Base-by-base conservation (phyloP, 768 basidiomycete species). In the Suillus plorans region DNA sequence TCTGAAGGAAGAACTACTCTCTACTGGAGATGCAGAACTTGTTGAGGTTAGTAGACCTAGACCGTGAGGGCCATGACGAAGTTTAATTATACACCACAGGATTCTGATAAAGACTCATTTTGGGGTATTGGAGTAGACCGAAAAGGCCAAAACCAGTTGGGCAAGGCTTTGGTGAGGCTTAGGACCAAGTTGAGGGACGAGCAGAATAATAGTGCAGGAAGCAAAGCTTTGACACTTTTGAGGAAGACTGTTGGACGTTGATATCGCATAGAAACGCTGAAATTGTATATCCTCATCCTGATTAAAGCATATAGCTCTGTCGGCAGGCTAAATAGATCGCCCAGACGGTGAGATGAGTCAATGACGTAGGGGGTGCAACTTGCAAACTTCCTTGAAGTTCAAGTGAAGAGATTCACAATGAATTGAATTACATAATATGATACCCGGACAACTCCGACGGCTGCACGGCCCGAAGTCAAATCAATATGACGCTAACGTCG, bases 71-170 rank as follows among this genome's bases (percentile, higher is more conserved):
- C 68, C 64, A 47, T 55, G 39, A 39, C 16, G n/a, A 34, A 34
- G 50, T 65, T 9, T 25, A 81, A 65, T 71, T 2, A 41, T 41
- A 41, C 16, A 5, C 22, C 25, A 16, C 57, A 58, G 57, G 57
- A 58, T 41, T 58, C 57, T 13, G 57, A 58, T 58, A 58, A 41
- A 18, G 57, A 53, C 31, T 53, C 76, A 55, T 80, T 81, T 67
- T 82, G 80, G 80, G 81, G 80, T 36, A 66, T 79, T 63, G 80
- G 81, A 56, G 69, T 70, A 55, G 73, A 81, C 28, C 69, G 73
- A 56, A 70, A 70, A 64, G 81, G 80, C 49, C 69, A 75, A 67
- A 81, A 81, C 63, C 77, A 81, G 66, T 70, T 82, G 20, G 81
- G 80, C 28, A 80, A 79, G 66, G 76, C 80, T 57, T 76, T 81